Conservation (phyloP, 495 filamentous ascomycete species). For the Neurospora sublineolata region DNA sequence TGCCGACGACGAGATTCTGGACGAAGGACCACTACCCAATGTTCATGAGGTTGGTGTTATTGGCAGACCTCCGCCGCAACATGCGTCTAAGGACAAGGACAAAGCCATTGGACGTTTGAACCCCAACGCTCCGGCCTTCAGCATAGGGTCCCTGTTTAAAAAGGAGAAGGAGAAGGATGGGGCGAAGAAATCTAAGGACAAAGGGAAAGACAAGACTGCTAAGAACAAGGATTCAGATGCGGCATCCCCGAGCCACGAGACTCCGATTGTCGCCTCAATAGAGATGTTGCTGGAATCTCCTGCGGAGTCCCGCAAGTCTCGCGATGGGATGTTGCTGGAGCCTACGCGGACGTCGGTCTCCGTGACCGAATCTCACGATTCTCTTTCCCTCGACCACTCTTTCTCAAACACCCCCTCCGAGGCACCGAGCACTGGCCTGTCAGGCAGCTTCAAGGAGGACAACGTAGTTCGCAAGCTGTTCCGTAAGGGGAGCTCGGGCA, state of each 20-base stretch:
- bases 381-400: slow-evolving; percentile 50
- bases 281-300: slow-evolving; percentile 38
- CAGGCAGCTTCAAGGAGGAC: slow-evolving; percentile 32
- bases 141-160: slow-evolving; percentile 35
- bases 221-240: slow-evolving; percentile 17
- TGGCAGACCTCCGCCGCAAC: slow-evolving; percentile 34
- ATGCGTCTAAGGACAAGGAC: slow-evolving; percentile 24
- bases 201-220: slow-evolving; percentile 20
- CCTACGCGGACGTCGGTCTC: slow-evolving; percentile 48
- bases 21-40: slow-evolving; percentile 30
- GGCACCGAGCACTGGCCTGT: slow-evolving; percentile 32
- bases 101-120: slow-evolving; percentile 33
- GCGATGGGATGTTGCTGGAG: slow-evolving; percentile 36
- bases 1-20: slow-evolving; percentile 39
- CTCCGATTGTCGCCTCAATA: slow-evolving; percentile 2
- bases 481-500: slow-evolving; percentile 68
- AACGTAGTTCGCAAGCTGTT: slow-evolving; percentile 59
- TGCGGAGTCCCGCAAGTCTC: slow-evolving; percentile 50
- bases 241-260: slow-evolving; percentile 10
- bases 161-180: slow-evolving; percentile 26
- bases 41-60: slow-evolving; percentile 40
- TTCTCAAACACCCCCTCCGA: slow-evolving; percentile 58
- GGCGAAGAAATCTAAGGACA: slow-evolving; percentile 19
- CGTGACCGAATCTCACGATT: slow-evolving; percentile 53
- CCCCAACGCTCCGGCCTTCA: slow-evolving; percentile 39